Evolutionary conservation across 2,329 filamentous ascomycete species (phyloP), one percentile per base, ranked within the genome.

Genomic region (Cladosporium sp.): DNA sequence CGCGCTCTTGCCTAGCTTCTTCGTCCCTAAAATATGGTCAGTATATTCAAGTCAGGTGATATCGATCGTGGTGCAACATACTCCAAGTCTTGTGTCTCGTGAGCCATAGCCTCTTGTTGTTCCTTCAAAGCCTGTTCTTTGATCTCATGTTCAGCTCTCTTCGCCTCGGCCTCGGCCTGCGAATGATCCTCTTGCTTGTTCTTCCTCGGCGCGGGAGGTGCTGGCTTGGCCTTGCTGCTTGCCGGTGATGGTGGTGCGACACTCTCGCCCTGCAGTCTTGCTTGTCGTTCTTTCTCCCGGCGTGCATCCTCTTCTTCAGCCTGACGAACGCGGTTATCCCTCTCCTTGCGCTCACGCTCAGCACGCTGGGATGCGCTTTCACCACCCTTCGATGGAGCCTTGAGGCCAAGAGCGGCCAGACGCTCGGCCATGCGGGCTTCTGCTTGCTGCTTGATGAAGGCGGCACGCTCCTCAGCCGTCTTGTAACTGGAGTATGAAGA

Each of bases 341-440:
- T 84, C 71, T 99, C 94, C 60, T 84, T 86, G 71, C 85, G 87
- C 74, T 99, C 94, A 28, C 94, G 89, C 71, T 97, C 94, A 60
- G 89, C 84, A 61, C 92, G 85, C 75, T 99, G 92, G 59, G 88
- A 84, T 36, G 92, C 78, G 30, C 86, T 89, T 76, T 99, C 94
- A 3, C 88, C 87, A 39, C 67, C 64, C 70, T 95, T 95, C 17
- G 81, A 80, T 5, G 90, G 88, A 30, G 91, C 86, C 73, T 91
- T 96, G 71, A 99, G 88, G 37, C 94, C 94, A 61, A 97, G 84
- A 49, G 93, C 93, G 61, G 94, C 94, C 68, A 99, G 84, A 61
- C 94, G 88, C 74, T 97, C 94, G 37, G 94, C 93, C 88, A 99
- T 97, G 60, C 93, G 90, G 71, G 93, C 90, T 73, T 97, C 92